Evolutionary conservation across 2,329 filamentous ascomycete species (phyloP).

Genomic region (Curvularia verruculosa): DNA sequence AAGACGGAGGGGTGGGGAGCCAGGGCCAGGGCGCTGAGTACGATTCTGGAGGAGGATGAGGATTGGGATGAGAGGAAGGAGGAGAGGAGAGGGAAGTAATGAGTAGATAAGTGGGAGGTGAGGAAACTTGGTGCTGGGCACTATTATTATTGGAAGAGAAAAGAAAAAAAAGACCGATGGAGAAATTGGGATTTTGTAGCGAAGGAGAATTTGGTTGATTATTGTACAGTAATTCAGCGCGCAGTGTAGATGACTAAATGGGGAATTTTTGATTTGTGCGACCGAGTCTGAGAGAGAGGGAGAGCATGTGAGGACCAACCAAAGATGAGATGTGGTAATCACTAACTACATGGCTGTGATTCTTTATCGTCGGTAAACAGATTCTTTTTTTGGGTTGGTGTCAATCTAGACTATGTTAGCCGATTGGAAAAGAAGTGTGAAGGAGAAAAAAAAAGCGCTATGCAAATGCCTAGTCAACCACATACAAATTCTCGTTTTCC

Average conservation of each 20-base stretch:
- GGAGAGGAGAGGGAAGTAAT: too few species aligned
- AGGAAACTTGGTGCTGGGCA: too few species aligned
- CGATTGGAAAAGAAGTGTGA: too few species aligned
- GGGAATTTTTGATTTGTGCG: neutral
- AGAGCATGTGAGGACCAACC: neutral
- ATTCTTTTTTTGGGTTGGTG: constrained; percentile 2
- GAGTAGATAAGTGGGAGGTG: too few species aligned
- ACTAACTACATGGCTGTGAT: neutral
- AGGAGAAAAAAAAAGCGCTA: neutral
- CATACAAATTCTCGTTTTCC: constrained; percentile 27
- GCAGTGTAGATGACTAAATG: neutral
- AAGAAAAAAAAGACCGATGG: neutral
- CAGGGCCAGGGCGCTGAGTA: too few species aligned
- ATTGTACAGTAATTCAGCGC: neutral
- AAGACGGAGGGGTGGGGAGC: neutral
- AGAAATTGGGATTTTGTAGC: neutral
- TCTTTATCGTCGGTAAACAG: constrained; percentile 6
- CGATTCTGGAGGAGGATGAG: too few species aligned
- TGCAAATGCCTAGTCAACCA: neutral
- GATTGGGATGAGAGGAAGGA: neutral
- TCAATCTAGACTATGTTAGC: constrained; percentile 11
- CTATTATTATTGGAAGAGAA: too few species aligned
- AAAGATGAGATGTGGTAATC: neutral
- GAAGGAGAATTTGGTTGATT: neutral
- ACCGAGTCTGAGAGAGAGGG: too few species aligned